phyloP scores from a whole-genome alignment of 2,329 filamentous ascomycete species.

The Cercospora zeina region DNA sequence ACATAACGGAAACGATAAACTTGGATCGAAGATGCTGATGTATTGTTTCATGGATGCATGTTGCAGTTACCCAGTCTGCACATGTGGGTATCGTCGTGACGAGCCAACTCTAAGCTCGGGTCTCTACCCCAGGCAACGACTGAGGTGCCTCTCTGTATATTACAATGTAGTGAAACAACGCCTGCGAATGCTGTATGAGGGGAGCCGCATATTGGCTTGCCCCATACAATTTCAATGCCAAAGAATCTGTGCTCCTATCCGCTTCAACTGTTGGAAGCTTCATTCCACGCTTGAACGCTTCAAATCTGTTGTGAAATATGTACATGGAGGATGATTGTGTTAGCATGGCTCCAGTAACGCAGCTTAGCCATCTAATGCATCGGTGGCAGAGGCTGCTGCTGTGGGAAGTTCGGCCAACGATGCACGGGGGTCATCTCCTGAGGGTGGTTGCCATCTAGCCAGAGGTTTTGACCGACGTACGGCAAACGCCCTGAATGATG shows the following conservation, averaged over 20 bases:
- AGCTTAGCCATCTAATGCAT: background rate
- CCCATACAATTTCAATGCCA: constrained; percentile 2
- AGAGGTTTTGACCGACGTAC: constrained; percentile 42
- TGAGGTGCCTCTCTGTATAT: constrained; percentile 12
- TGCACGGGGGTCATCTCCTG: constrained; percentile 38
- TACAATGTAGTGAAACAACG: constrained; percentile 11
- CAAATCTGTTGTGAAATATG: constrained; percentile 17
- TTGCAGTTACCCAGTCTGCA: constrained; percentile 1
- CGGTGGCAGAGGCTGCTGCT: constrained; percentile 22
- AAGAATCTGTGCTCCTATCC: constrained; percentile 11
- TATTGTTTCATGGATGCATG: background rate
- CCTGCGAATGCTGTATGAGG: background rate
- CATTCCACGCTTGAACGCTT: constrained; percentile 25
- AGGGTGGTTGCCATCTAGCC: constrained; percentile 38
- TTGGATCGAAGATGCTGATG: background rate
- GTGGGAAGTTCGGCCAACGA: constrained; percentile 36
- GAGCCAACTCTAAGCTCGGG: constrained; percentile 1
- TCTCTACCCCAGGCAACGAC: constrained; percentile 9
- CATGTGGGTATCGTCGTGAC: constrained; percentile 5
- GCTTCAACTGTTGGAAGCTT: constrained; percentile 29
- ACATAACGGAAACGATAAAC: background rate
- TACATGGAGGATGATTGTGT: constrained; percentile 14
- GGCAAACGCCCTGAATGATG: constrained; percentile 50
- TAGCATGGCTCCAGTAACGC: background rate
- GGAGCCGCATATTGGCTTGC: background rate